A percentile compares a stretch with the other conserved stretches of the same genome.
Evolutionary conservation across 257 asterid genomes (phyloP).

Genomic region (Fraxinus pennsylvanica): DNA sequence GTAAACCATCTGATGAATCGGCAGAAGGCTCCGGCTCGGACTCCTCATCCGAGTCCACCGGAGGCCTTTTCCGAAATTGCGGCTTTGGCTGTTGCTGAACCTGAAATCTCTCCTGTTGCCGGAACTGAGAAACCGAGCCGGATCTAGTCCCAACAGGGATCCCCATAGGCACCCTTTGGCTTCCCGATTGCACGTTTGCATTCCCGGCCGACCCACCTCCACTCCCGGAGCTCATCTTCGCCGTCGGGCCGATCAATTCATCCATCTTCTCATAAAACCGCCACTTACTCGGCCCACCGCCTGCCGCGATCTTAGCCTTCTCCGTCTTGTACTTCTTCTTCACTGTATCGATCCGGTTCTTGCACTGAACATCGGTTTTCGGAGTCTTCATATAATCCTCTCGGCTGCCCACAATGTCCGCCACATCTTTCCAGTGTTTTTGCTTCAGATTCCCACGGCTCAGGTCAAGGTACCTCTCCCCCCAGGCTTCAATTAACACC

Average conservation of each 20-base stretch:
- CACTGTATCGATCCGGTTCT: conserved; percentile 57
- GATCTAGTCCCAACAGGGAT: conserved; percentile 1
- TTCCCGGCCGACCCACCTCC: no score
- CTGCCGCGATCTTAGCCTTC: conserved; percentile 45
- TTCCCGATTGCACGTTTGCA: neutral
- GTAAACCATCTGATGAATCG: conserved; percentile 42
- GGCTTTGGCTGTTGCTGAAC: conserved; percentile 13
- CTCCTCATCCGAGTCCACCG: conserved; percentile 25
- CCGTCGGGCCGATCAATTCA: conserved; percentile 41
- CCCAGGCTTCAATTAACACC: conserved; percentile 54
- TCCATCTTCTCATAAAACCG: conserved; percentile 43
- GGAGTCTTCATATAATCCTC: conserved; percentile 45
- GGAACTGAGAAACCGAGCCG: conserved; percentile 26
- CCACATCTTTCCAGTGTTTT: conserved; percentile 53
- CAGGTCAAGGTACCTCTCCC: conserved; percentile 52
- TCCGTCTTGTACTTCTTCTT: conserved; percentile 55
- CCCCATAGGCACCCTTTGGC: neutral
- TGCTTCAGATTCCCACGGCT: conserved; percentile 57
- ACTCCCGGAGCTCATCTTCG: conserved; percentile 12
- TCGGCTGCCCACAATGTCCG: conserved; percentile 45
- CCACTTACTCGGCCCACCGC: conserved; percentile 50
- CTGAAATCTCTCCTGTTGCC: conserved; percentile 6
- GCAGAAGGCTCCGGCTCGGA: conserved; percentile 37
- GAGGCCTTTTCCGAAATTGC: conserved; percentile 23
- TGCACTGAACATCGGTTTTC: conserved; percentile 55